phyloP scores from a whole-genome alignment of 495 filamentous ascomycete genomes.

The Mytilinidion resinicola region DNA sequence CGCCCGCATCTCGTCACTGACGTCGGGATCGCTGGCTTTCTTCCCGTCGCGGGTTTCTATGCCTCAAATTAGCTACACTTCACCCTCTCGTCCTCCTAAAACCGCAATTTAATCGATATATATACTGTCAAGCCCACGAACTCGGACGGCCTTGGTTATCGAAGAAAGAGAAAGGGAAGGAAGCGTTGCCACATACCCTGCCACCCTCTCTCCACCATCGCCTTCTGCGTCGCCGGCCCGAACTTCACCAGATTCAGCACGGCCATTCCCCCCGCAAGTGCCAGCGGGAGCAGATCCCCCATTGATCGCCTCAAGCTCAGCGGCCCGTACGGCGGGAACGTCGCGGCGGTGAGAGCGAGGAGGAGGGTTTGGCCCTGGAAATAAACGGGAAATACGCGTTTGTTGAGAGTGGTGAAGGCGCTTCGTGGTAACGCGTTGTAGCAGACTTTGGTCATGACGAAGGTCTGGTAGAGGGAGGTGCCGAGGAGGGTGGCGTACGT shows the following conservation, averaged over 20 bases:
- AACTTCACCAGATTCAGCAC: conserved; percentile 40
- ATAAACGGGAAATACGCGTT: conserved; percentile 50
- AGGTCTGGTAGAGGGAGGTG: conserved; percentile 48
- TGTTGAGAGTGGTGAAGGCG: conserved; percentile 47
- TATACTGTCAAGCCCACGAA: too few relatives aligned
- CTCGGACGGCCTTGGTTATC: too few relatives aligned
- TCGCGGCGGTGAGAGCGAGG: conserved; percentile 41
- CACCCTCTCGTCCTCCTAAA: neutral
- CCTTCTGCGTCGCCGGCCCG: conserved; percentile 41
- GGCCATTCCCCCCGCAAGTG: conserved; percentile 37
- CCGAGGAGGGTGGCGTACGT: conserved; percentile 50
- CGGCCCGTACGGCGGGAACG: conserved; percentile 42
- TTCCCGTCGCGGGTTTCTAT: conserved; percentile 19
- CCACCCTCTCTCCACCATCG: conserved; percentile 42
- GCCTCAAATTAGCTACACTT: neutral
- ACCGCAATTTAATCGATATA: neutral
- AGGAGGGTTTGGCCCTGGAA: conserved; percentile 44
- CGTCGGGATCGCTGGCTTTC: conserved; percentile 12
- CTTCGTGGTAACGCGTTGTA: conserved; percentile 42
- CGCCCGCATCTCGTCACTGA: conserved; percentile 35
- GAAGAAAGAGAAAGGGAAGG: too few relatives aligned
- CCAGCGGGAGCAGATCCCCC: conserved; percentile 38
- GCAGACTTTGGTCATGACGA: conserved; percentile 48
- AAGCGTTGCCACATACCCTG: conserved; percentile 31
- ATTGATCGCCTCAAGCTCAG: conserved; percentile 34